These are phyloP conservation scores for Ophiocytium majus DNA, from an alignment of 352 stramenopile genomes.

Conservation along the genomic window DNA sequence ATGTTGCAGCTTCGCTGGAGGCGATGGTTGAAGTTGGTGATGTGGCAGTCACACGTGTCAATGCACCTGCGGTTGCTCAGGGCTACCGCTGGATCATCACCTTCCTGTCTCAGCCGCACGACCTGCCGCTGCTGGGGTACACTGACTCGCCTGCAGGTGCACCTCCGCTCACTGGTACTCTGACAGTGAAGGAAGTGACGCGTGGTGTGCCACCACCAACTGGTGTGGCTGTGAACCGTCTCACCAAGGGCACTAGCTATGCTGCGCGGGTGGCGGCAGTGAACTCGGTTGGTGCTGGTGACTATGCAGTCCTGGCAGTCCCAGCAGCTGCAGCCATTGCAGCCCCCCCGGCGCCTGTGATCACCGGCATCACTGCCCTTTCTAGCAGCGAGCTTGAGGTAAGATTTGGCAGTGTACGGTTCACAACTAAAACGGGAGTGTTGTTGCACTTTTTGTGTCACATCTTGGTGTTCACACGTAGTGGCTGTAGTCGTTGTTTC, in stretches of 20 bases:
- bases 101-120: slow-evolving; percentile 66
- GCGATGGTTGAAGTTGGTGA: slow-evolving; percentile 60
- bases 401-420: too few relatives aligned
- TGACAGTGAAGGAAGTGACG: neutral
- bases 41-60: slow-evolving; percentile 57
- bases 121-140: slow-evolving; percentile 66
- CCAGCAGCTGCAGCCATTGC: slow-evolving; percentile 24
- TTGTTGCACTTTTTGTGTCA: too few relatives aligned
- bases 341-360: slow-evolving; percentile 27
- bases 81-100: slow-evolving; percentile 72
- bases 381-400: slow-evolving; percentile 53
- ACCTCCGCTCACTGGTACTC: neutral
- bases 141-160: neutral
- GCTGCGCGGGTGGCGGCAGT: slow-evolving; percentile 76
- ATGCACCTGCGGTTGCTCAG: slow-evolving; percentile 25
- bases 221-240: neutral
- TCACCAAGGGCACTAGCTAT: slow-evolving; percentile 60
- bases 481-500: too few relatives aligned
- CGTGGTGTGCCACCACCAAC: too few relatives aligned
- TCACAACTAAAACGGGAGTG: too few relatives aligned
- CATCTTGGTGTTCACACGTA: too few relatives aligned
- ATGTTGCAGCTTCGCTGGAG: slow-evolving; percentile 60
- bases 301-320: slow-evolving; percentile 20
- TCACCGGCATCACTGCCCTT: slow-evolving; percentile 36
- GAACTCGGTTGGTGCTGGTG: slow-evolving; percentile 64